Percentiles rank a stretch among this genome's conserved stretches.
These are phyloP conservation scores for Nemania bipapillata DNA, from an alignment of 2,329 filamentous ascomycete genomes.

Conservation along the genomic window DNA sequence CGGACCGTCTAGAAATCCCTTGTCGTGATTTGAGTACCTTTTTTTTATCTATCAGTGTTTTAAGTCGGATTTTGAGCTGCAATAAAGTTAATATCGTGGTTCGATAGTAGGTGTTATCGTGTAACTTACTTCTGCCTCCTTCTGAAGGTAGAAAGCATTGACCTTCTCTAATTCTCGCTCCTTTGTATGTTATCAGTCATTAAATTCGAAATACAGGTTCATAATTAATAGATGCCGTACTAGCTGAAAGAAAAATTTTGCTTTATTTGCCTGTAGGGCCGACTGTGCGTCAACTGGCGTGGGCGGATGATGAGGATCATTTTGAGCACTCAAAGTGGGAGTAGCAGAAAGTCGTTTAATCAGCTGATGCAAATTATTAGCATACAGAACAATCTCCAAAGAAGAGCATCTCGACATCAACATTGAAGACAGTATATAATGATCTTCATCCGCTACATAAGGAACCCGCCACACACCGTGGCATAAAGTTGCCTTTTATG, in stretches of 20 bases:
- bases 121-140: conserved; percentile 87
- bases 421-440: conserved; percentile 32
- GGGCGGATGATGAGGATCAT: conserved; percentile 64
- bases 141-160: conserved; percentile 96
- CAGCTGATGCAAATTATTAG: conserved; percentile 70
- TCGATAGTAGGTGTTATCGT: not conserved
- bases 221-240: conserved; percentile 63
- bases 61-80: conserved; percentile 90
- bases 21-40: conserved; percentile 85
- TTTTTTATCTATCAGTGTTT: conserved; percentile 95
- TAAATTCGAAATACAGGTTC: not conserved
- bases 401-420: not conserved
- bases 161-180: conserved; percentile 98
- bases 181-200: conserved; percentile 64
- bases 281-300: conserved; percentile 78
- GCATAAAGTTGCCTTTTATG: not conserved
- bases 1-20: conserved; percentile 84
- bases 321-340: conserved; percentile 81
- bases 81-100: conserved; percentile 30
- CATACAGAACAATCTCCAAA: conserved; percentile 14
- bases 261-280: conserved; percentile 94
- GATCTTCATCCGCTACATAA: conserved; percentile 25
- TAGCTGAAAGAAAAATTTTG: conserved; percentile 97
- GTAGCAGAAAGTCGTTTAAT: conserved; percentile 98
- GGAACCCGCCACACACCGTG: conserved; percentile 24